phyloP scores from a whole-genome alignment of 108 stramenopile species.

The Discostella pseudostelligera region DNA sequence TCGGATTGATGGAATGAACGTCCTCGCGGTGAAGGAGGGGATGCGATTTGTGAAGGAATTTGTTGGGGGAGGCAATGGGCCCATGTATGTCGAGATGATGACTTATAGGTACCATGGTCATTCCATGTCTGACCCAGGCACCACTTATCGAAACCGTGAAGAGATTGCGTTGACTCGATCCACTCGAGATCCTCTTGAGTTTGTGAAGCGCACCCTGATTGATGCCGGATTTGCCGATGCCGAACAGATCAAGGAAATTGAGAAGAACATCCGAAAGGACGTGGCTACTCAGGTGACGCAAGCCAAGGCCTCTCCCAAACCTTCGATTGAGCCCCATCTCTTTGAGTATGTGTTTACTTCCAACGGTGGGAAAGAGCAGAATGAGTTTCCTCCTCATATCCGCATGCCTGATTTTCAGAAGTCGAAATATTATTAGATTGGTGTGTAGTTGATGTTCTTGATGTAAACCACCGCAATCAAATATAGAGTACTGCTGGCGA shows the following conservation, averaged over 20 bases:
- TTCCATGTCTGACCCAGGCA: conserved; percentile 99
- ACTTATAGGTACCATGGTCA: conserved; percentile 99
- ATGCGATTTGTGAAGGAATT: conserved; percentile 94
- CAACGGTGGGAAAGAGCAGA: conserved; percentile 51
- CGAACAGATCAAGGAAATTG: conserved; percentile 95
- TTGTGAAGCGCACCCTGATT: conserved; percentile 90
- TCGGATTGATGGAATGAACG: conserved; percentile 98
- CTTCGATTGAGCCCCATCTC: conserved; percentile 48
- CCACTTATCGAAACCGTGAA: conserved; percentile 99
- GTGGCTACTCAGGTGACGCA: conserved; percentile 84
- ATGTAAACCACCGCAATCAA: background rate
- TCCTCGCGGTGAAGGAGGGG: conserved; percentile 95
- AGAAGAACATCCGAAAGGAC: conserved; percentile 93
- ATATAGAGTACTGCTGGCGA: too few relatives aligned
- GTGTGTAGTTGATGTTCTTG: background rate
- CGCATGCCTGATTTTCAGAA: conserved; percentile 89
- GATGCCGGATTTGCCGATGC: conserved; percentile 87
- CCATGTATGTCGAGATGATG: conserved; percentile 98
- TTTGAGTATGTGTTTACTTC: conserved; percentile 66
- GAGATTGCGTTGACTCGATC: conserved; percentile 97
- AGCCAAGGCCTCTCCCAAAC: conserved; percentile 83
- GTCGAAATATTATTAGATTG: conserved; percentile 42
- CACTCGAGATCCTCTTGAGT: conserved; percentile 97
- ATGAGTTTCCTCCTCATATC: conserved; percentile 75
- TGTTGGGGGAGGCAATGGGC: conserved; percentile 94